Evolutionary conservation across 306 rosid species (phyloP).

Genomic region (Glycyrrhiza uralensis): DNA sequence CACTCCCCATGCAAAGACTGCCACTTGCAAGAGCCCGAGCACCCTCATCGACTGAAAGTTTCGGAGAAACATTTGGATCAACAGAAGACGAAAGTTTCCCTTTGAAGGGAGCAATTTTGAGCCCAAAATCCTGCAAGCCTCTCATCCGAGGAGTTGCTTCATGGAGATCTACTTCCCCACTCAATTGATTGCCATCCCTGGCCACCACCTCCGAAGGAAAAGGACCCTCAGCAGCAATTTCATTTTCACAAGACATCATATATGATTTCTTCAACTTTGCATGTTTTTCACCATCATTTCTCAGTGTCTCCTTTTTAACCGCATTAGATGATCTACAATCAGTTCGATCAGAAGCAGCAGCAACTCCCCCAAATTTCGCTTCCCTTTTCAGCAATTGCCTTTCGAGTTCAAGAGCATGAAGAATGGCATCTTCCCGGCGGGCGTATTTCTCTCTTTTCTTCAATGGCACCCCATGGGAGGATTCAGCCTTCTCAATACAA

Average conservation of each 20-base stretch:
- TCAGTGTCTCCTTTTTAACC: conserved; percentile 37
- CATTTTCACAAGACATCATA: conserved; percentile 15
- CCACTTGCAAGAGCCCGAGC: conserved; percentile 33
- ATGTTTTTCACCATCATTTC: conserved; percentile 38
- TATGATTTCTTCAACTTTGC: conserved; percentile 29
- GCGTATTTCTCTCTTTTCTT: conserved; percentile 96
- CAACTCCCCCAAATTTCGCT: conserved; percentile 50
- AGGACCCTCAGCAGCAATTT: conserved; percentile 12
- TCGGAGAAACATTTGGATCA: conserved; percentile 46
- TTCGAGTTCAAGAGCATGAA: conserved; percentile 94
- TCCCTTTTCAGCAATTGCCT: conserved; percentile 52
- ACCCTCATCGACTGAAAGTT: conserved; percentile 37
- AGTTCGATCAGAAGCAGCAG: conserved; percentile 32
- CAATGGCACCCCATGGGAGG: conserved; percentile 73
- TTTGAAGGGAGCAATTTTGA: conserved; percentile 45
- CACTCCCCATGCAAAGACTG: conserved; percentile 38
- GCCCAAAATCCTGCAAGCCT: conserved; percentile 75
- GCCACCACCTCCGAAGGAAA: conserved; percentile 31
- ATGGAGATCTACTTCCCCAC: conserved; percentile 49
- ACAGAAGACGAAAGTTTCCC: conserved; percentile 40
- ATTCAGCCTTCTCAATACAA: conserved; percentile 82
- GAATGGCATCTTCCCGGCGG: conserved; percentile 92
- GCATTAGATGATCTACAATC: conserved; percentile 36
- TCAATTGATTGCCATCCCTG: conserved; percentile 46
- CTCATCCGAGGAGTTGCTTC: conserved; percentile 53